phyloP scores from a whole-genome alignment of 805 yeast genomes.

The Saccharomyces kudriavzevii region DNA sequence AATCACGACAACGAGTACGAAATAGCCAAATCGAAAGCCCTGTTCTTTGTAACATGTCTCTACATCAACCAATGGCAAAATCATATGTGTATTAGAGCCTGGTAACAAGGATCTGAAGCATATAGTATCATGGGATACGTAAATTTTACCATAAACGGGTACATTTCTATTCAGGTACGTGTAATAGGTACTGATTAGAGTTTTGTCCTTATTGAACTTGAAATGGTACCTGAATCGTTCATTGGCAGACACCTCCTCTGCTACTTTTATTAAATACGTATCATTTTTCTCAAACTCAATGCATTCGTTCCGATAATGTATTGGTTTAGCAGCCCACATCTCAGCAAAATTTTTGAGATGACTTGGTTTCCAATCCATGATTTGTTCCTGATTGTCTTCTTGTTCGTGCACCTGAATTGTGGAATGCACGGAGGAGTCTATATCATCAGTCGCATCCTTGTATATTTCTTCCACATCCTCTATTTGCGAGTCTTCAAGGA shows the following conservation, averaged over 20 bases:
- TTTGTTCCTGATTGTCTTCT: neutral
- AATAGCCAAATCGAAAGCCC: conserved; percentile 61
- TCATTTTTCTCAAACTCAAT: conserved; percentile 39
- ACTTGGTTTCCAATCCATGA: conserved; percentile 10
- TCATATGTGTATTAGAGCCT: conserved; percentile 71
- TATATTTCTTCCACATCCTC: neutral
- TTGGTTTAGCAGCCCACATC: conserved; percentile 54
- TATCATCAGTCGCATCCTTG: neutral
- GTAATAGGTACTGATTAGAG: conserved; percentile 59
- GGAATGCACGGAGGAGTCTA: neutral
- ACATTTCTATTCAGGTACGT: conserved; percentile 60
- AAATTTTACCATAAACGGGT: conserved; percentile 78
- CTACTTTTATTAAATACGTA: conserved; percentile 38
- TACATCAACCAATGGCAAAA: conserved; percentile 66
- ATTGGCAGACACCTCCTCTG: conserved; percentile 41
- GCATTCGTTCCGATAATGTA: conserved; percentile 45
- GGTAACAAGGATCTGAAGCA: conserved; percentile 78
- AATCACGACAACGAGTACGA: conserved; percentile 61
- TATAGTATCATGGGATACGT: conserved; percentile 57
- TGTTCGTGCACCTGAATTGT: neutral
- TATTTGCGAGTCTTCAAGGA: neutral
- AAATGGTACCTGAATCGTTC: conserved; percentile 59
- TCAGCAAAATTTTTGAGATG: conserved; percentile 18
- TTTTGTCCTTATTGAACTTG: conserved; percentile 45
- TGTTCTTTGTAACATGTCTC: conserved; percentile 61